Base-by-base conservation (phyloP, 495 filamentous ascomycete species). In the Penicillium odoratum region DNA sequence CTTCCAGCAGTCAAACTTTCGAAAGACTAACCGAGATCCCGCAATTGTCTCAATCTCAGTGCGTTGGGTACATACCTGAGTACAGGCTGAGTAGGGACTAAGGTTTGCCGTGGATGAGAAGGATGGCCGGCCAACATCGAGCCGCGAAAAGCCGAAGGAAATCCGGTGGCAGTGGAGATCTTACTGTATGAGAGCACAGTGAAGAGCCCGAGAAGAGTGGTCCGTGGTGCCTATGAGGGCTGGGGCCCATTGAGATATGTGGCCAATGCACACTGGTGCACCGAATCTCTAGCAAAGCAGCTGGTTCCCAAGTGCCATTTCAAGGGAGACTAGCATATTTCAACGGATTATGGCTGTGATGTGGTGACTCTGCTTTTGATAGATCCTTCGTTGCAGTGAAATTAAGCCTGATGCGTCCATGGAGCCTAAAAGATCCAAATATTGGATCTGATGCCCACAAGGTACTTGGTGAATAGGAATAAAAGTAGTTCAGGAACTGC, bases 391-490 rank as follows among this genome's bases (percentile, higher is more conserved):
- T 25, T 57, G 58, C 25, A 48, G 33, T 48, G 45, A 38, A 26
- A 42, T 53, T 59, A 56, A 51, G 62, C 59, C 58, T 55, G 28
- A 45, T 45, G 46, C 38, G 31, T 48, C 55, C 48, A 36, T 45
- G n/a, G 55, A 65, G 53, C 44, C 46, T 47, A 60, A 56, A 48
- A 11, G 43, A 45, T 31, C 60, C 48, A 28, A 66, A 47, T 8
- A 53, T 57, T 57, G 55, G 63, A 53, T 57, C 57, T 31, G 57
- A 57, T 68, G 60, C 63, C 60, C 63, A 49, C 66, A 68, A 68
- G 66, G 66, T 68, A 61, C 66, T 59, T 66, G 57, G 6, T 8
- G 31, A 54, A 58, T 29, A 59, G 36, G 51, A 59, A 68, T 68
- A 68, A 63, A 66, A 68, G 55, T 59, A 47, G 7, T 28, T 55